These are phyloP conservation scores for Haplosporangium sp. DNA, from an alignment of 371 early-diverging fungal genomes.

Conservation along the genomic window DNA sequence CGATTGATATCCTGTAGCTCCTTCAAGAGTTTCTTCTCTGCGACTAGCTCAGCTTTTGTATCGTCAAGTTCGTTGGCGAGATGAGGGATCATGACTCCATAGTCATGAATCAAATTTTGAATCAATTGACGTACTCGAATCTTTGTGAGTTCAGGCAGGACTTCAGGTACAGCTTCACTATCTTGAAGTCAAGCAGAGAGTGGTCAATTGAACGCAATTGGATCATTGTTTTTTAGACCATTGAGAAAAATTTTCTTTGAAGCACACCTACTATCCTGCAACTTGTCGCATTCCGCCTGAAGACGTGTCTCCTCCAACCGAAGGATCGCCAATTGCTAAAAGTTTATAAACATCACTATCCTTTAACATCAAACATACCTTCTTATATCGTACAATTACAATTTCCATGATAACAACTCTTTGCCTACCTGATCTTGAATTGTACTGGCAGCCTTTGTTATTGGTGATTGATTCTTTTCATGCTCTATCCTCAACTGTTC, in stretches of 20 bases:
- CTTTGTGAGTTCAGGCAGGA: conserved; percentile 29
- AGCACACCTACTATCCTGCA: conserved; percentile 16
- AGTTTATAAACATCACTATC: too few species aligned
- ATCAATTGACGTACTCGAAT: conserved; percentile 24
- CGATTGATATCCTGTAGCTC: conserved; percentile 39
- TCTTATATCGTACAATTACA: too few species aligned
- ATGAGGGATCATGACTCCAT: conserved; percentile 19
- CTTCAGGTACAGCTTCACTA: conserved; percentile 6
- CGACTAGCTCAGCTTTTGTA: conserved; percentile 29
- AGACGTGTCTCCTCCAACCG: conserved; percentile 29
- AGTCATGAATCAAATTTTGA: conserved; percentile 34
- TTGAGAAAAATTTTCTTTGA: background rate
- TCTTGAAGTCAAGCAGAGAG: conserved; percentile 1
- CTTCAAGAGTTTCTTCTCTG: conserved; percentile 25
- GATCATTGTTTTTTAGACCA: background rate
- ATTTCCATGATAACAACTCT: too few species aligned
- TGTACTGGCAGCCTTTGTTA: background rate
- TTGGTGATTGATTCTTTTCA: background rate
- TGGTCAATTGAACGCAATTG: background rate
- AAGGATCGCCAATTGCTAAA: conserved; percentile 34
- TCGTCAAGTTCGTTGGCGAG: conserved; percentile 33
- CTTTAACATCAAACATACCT: too few species aligned
- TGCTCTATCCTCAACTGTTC: conserved; percentile 6
- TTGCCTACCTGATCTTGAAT: conserved; percentile 7
- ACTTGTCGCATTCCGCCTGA: conserved; percentile 14